Conservation (phyloP, 495 filamentous ascomycete genomes). For the Mytilinidion resinicola region DNA sequence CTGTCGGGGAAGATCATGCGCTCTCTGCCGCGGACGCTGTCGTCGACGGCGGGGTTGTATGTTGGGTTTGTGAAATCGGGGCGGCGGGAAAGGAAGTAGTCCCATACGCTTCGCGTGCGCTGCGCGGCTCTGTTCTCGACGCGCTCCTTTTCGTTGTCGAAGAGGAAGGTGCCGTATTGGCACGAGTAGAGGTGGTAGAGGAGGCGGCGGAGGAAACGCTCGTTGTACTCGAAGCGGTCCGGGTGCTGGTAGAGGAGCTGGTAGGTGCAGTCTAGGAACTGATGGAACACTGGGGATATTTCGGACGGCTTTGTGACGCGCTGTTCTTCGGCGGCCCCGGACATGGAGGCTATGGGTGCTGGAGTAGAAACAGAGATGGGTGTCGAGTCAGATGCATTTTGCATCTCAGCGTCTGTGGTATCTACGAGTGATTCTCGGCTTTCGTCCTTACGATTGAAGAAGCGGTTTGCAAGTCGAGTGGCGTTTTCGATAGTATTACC, state of each 20-base stretch:
- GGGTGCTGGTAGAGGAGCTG: conserved; percentile 85
- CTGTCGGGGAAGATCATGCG: conserved; percentile 72
- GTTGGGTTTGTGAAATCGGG: conserved; percentile 73
- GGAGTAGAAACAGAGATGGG: conserved; percentile 40
- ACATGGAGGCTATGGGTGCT: conserved; percentile 18
- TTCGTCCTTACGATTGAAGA: conserved; percentile 74
- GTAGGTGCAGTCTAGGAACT: conserved; percentile 93
- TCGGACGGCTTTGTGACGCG: conserved; percentile 65
- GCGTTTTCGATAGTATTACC: conserved; percentile 81
- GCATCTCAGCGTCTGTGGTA: conserved; percentile 49
- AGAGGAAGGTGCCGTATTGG: conserved; percentile 95
- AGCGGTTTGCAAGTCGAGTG: conserved; percentile 77
- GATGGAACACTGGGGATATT: conserved; percentile 94
- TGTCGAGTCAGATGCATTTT: conserved; percentile 29
- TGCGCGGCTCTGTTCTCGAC: conserved; percentile 63
- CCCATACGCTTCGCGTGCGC: conserved; percentile 86
- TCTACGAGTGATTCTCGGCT: conserved; percentile 58
- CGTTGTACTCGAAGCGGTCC: conserved; percentile 92
- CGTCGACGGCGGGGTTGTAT: conserved; percentile 73
- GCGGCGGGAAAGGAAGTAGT: conserved; percentile 78
- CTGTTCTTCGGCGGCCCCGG: conserved; percentile 43
- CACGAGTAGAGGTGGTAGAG: conserved; percentile 94
- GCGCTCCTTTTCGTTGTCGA: conserved; percentile 88
- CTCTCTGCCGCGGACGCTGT: conserved; percentile 68
- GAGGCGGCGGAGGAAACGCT: conserved; percentile 82